Base-by-base conservation (phyloP, 768 basidiomycete genomes). In the Termitomyces eurrhizus region DNA sequence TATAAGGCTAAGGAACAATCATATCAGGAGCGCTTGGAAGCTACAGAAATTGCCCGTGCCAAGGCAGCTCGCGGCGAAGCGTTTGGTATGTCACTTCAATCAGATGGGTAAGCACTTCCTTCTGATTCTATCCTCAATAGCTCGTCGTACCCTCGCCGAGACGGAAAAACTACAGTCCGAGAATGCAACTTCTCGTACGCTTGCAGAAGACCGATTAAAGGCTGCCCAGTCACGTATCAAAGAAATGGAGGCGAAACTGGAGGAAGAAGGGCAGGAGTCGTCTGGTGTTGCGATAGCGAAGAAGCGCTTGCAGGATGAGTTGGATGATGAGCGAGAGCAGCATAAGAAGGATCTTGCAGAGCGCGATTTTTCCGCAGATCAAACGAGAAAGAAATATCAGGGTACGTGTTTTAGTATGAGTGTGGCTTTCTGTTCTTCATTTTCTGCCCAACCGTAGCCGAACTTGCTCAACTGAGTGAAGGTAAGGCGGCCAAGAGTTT, bases 341-440 rank as follows among this genome's bases (percentile, higher is more conserved):
- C 86, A 93, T 68, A 84, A 86, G 68, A 88, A 92, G 66, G 90
- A 93, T 63, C 79, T 92, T n/a, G 77, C 83, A 1, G 89, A 92
- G 62, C 82, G 89, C 6, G 90, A 92, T 71, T 90, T 92, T 69
- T 75, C 87, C 12, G 80, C 83, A 36, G 87, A 92, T 64, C 91
- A 92, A 70, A 92, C 90, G 3, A 83, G 88, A 62, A 90, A 92
- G 79, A 92, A 91, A 70, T 92, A 93, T 66, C 91, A 93, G 80
- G 84, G 90, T 88, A 72, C 58, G 71, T 56, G 45, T 50, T 18
- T 51, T 9, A 37, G 26, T 36, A 9, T 50, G 7, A 14, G 11
- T 51, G 5, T 36, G 32, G 32, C 1, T 45, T n/a, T 33, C 16
- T 13, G 33, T 7, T 35, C 24, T 48, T 7, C 8, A 42, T 26